Conservation (phyloP, 2,329 filamentous ascomycete species). For the Ramularia collo-cygni region DNA sequence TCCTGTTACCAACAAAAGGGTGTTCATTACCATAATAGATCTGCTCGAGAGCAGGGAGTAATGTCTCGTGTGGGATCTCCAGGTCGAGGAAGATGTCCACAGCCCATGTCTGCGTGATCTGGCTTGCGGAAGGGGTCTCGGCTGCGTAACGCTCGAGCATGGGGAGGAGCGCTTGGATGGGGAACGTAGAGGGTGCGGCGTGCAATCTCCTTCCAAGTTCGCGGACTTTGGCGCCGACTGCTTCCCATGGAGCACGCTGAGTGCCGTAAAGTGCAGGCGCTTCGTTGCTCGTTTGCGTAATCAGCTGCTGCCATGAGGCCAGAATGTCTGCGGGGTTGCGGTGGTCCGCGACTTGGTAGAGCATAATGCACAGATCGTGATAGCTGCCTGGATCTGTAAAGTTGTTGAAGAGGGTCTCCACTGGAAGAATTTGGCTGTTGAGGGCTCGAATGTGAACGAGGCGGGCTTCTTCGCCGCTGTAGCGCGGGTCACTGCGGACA, state of each 20-base stretch:
- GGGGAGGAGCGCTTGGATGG: constrained; percentile 41
- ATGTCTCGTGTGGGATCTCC: constrained; percentile 53
- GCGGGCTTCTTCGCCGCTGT: constrained; percentile 55
- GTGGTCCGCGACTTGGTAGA: constrained; percentile 88
- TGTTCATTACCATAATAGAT: constrained; percentile 62
- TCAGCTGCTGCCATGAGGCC: constrained; percentile 75
- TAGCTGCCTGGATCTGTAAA: constrained; percentile 89
- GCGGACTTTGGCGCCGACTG: constrained; percentile 55
- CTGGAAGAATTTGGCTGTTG: constrained; percentile 67
- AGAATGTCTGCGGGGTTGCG: constrained; percentile 79
- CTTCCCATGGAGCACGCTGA: constrained; percentile 59
- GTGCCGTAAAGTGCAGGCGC: constrained; percentile 37
- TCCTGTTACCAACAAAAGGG: constrained; percentile 55
- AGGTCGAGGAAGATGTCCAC: constrained; percentile 60
- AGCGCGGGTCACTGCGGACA: constrained; percentile 64
- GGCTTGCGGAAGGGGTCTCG: constrained; percentile 44
- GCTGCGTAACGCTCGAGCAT: constrained; percentile 50
- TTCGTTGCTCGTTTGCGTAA: constrained; percentile 56
- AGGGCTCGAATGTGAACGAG: constrained; percentile 53
- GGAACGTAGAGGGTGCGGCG: constrained; percentile 27
- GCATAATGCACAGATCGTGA: constrained; percentile 86
- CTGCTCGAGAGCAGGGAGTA: constrained; percentile 56
- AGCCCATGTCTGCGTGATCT: constrained; percentile 52
- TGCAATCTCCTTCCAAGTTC: constrained; percentile 48
- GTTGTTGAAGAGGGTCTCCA: constrained; percentile 86